phyloP scores from a whole-genome alignment of 2,329 filamentous ascomycete species.

The Fusarium sp. region DNA sequence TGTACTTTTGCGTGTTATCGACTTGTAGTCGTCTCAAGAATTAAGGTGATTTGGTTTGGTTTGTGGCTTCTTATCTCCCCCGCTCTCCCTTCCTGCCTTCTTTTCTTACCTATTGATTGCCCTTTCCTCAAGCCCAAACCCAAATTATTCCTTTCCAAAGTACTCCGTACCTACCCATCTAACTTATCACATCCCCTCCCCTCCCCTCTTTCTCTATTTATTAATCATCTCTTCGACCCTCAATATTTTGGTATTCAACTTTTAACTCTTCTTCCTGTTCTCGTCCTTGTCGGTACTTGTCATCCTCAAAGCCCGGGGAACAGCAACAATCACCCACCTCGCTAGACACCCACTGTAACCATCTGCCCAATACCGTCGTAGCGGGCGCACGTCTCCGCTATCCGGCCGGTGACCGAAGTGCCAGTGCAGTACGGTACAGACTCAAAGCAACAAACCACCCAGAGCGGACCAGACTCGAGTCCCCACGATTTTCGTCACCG shows the following conservation, averaged over 20 bases:
- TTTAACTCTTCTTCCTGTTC: constrained; percentile 3
- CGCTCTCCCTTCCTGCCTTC: constrained; percentile 27
- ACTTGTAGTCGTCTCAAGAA: constrained; percentile 12
- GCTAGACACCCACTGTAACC: constrained; percentile 27
- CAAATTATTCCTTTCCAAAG: constrained; percentile 6
- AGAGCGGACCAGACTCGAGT: constrained; percentile 14
- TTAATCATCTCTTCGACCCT: constrained; percentile 5
- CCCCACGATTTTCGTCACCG: constrained; percentile 49
- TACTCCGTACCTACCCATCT: background rate
- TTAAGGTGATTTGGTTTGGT: constrained; percentile 1
- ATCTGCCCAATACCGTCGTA: constrained; percentile 30
- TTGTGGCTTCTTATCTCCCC: constrained; percentile 40
- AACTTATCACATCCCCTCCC: background rate
- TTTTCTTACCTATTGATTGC: constrained; percentile 1
- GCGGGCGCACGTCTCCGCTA: constrained; percentile 39
- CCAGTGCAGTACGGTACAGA: constrained; percentile 18
- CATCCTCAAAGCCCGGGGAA: constrained; percentile 13
- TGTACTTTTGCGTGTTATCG: constrained; percentile 15
- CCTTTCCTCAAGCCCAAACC: constrained; percentile 19
- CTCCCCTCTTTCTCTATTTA: constrained; percentile 11
- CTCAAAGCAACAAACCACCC: constrained; percentile 6
- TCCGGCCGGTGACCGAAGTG: constrained; percentile 40
- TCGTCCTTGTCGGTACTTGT: background rate
- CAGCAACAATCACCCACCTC: constrained; percentile 18
- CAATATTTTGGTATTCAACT: background rate